phyloP scores from a whole-genome alignment of 768 basidiomycete species.

The Tephrocybe sp. region DNA sequence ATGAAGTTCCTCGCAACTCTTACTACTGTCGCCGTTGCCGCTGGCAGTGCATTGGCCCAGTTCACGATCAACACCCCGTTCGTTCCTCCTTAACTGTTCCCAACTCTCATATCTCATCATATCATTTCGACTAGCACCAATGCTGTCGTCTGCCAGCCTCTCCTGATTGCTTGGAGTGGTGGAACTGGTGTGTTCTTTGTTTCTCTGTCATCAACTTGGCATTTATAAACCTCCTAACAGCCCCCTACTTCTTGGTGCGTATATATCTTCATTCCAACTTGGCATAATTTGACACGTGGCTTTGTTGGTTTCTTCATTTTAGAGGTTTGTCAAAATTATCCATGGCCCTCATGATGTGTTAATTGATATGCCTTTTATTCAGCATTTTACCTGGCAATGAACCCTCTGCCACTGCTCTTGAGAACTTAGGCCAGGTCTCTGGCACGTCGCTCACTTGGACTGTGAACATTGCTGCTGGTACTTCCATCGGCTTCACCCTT shows the following conservation, averaged over 20 bases:
- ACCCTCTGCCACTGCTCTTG: constrained; percentile 41
- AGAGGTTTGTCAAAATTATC: constrained; percentile 33
- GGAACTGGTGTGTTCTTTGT: constrained; percentile 45
- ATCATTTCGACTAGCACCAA: constrained; percentile 32
- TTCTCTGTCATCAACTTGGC: constrained; percentile 10
- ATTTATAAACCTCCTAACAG: constrained; percentile 29
- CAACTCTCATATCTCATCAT: constrained; percentile 1
- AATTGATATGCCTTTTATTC: constrained; percentile 3
- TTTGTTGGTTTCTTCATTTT: constrained; percentile 7
- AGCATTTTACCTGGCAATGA: constrained; percentile 56
- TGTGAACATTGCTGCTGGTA: constrained; percentile 45
- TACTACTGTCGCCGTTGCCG: constrained; percentile 37
- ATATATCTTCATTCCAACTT: neutral
- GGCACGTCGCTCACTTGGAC: constrained; percentile 50
- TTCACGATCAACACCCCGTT: constrained; percentile 72
- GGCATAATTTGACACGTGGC: constrained; percentile 4
- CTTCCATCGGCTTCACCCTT: constrained; percentile 52
- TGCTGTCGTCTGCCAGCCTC: constrained; percentile 56
- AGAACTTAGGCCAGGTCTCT: constrained; percentile 39
- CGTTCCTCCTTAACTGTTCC: constrained; percentile 24
- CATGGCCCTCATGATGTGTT: neutral
- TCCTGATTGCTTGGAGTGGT: constrained; percentile 50
- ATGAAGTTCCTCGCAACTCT: constrained; percentile 51
- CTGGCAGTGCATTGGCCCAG: constrained; percentile 37
- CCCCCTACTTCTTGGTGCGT: constrained; percentile 65